Evolutionary conservation across 202 grass and related monocot species (phyloP).

Genomic region (Sporobolus alterniflorus): DNA sequence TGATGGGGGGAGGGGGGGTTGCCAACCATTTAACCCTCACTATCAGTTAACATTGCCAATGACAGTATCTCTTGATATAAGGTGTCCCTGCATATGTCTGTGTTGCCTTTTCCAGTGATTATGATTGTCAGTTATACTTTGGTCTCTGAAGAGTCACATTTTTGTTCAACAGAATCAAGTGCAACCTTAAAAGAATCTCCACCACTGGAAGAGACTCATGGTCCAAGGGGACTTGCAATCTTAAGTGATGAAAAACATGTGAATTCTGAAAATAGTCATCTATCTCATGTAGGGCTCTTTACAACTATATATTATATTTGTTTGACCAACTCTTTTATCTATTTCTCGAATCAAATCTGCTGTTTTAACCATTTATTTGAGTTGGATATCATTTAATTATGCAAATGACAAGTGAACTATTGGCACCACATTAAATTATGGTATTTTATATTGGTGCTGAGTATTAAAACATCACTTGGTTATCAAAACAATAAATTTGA

Average conservation of each 20-base stretch:
- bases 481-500: neutral
- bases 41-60: neutral
- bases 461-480: neutral
- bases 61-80: neutral
- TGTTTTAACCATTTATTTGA: neutral
- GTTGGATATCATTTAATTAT: neutral
- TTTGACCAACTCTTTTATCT: neutral
- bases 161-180: conserved; percentile 44
- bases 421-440: neutral
- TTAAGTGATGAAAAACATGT: conserved; percentile 33
- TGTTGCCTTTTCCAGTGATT: neutral
- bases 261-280: conserved; percentile 46
- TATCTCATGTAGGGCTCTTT: conserved; percentile 59
- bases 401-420: neutral
- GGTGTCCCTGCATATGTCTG: neutral
- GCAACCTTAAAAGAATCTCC: neutral
- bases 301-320: conserved; percentile 12
- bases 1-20: too few species aligned
- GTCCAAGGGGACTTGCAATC: conserved; percentile 6
- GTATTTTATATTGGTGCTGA: conserved; percentile 23
- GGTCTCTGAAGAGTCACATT: conserved; percentile 24
- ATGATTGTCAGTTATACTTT: neutral
- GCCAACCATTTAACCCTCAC: too few species aligned
- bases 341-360: neutral
- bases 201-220: conserved; percentile 27